A percentile compares a stretch with the other conserved stretches of the same genome.
phyloP scores from a whole-genome alignment of 192 early-diverging fungal genomes.

The Lobosporangium transversale region DNA sequence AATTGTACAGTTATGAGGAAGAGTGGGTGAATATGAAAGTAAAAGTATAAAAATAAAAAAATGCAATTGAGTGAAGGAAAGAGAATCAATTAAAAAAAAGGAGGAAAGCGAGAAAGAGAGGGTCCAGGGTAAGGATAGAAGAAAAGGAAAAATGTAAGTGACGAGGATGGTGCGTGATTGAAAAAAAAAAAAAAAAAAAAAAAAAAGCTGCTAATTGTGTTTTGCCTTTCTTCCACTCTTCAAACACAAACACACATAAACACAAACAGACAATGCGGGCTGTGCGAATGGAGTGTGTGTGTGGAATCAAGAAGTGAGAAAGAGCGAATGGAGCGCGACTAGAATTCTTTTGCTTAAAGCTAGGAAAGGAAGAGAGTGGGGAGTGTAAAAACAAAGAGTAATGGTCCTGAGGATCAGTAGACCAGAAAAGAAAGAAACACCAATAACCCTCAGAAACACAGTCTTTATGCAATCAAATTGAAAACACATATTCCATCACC shows the following conservation, averaged over 20 bases:
- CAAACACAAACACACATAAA: too few relatives aligned
- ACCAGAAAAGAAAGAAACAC: not conserved
- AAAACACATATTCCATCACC: not conserved
- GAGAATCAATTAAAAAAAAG: slow-evolving; percentile 7
- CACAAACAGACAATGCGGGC: too few relatives aligned
- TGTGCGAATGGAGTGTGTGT: too few relatives aligned
- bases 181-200: too few relatives aligned
- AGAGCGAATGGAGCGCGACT: not conserved
- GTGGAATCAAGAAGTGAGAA: too few relatives aligned
- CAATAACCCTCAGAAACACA: too few relatives aligned
- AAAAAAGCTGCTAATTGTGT: too few relatives aligned
- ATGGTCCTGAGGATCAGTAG: not conserved
- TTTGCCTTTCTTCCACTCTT: too few relatives aligned
- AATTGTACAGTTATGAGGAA: too few relatives aligned
- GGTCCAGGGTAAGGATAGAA: not conserved
- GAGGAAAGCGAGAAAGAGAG: not conserved
- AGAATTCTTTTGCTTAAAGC: not conserved
- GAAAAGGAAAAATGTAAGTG: not conserved
- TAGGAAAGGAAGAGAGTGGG: not conserved
- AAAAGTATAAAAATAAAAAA: slow-evolving; percentile 8
- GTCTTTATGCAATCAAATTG: not conserved
- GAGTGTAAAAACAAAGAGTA: not conserved
- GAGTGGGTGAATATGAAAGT: not conserved
- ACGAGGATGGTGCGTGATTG: slow-evolving; percentile 4
- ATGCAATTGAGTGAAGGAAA: slow-evolving; percentile 3